These are phyloP conservation scores for Trichosporon sp. DNA, from an alignment of 1,284 basidiomycete species.

Conservation along the genomic window DNA sequence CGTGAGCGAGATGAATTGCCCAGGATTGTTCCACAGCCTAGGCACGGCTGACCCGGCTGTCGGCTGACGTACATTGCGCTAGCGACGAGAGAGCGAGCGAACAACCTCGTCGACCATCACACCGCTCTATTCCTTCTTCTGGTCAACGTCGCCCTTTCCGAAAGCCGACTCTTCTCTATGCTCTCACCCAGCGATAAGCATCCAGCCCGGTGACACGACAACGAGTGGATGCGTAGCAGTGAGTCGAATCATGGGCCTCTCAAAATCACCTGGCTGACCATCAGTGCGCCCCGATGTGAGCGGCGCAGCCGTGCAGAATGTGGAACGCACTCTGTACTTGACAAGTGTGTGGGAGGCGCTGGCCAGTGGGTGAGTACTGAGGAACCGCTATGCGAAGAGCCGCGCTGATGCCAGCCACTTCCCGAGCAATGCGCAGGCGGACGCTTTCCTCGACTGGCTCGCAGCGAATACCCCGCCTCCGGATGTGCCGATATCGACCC, in stretches of 20 bases:
- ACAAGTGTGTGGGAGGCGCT: not conserved
- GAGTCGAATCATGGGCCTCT: not conserved
- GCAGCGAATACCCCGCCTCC: not conserved
- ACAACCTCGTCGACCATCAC: not conserved
- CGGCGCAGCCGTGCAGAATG: not conserved
- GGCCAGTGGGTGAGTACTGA: not conserved
- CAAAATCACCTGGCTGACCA: not conserved
- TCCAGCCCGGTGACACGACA: too few relatives aligned
- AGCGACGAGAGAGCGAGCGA: too few relatives aligned
- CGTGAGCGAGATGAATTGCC: too few relatives aligned
- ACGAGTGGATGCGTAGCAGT: not conserved
- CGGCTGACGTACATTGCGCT: too few relatives aligned
- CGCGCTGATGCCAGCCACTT: not conserved
- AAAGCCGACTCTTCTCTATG: not conserved
- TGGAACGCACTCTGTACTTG: not conserved
- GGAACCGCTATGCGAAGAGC: not conserved
- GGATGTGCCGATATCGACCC: not conserved
- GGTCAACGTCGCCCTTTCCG: not conserved
- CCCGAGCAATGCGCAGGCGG: slow-evolving; percentile 7
- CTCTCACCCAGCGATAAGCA: too few relatives aligned
- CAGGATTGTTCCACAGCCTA: too few relatives aligned
- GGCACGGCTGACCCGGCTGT: too few relatives aligned
- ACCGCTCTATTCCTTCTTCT: too few relatives aligned
- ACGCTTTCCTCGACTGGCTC: not conserved
- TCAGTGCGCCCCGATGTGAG: not conserved